Base-by-base conservation (phyloP, 1,284 basidiomycete species). In the Peniophora sp. region DNA sequence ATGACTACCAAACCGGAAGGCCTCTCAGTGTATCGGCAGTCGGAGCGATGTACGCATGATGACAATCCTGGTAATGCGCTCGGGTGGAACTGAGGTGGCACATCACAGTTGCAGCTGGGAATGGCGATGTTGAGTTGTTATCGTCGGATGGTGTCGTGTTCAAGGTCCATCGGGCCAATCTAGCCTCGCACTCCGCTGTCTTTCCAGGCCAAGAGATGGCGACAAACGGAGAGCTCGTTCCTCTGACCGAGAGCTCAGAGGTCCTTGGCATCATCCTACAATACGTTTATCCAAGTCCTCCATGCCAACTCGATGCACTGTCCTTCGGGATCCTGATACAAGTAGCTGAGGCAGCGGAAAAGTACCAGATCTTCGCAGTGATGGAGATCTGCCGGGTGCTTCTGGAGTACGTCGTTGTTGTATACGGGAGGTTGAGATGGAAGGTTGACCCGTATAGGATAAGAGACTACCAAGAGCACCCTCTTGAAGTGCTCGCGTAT, bases 221-320 rank as follows among this genome's bases (percentile, higher is more conserved):
- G 5, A 51, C 47, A 15, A 5, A 41, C 15, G 32, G 24, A 24
- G 61, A 62, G 24, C 46, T 58, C n/a, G 60, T 64, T 9, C 49
- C 51, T 11, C 56, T 64, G 14, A 54, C 54, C 14, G 64, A 66
- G 48, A 46, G 35, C 2, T 55, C 60, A 8, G 48, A 42, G 47
- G 58, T 56, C 2, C 37, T 55, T 18, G 52, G 53, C n/a, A 18
- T 55, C 12, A 32, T 55, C 32, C 51, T 55, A 24, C 54, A 55
- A 24, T 55, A 53, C 42, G 53, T 52, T 49, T 48, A 48, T 47
- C 51, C 47, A 34, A 39, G 51, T 41, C 44, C 35, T 5, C 54
- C 52, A 20, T 52, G 52, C 18, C 44, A 47, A 22, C 35, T 53
- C 22, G 39, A 22, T 15, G 47, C 34, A 27, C 3, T 49, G 14